Evolutionary conservation across 2,329 filamentous ascomycete genomes (phyloP).

Genomic region (Stagonosporopsis rhizophila): DNA sequence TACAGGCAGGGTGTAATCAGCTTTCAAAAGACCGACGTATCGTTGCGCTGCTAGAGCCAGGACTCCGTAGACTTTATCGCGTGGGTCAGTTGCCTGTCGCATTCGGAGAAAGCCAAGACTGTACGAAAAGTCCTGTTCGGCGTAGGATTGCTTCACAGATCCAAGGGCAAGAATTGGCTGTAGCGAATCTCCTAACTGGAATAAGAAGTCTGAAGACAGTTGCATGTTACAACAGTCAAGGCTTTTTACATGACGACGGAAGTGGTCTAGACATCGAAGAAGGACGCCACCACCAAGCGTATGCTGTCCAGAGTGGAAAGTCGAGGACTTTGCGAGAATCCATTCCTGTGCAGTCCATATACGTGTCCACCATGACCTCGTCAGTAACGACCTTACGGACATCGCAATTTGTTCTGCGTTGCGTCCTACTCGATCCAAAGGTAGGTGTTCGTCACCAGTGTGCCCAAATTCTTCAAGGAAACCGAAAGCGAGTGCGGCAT

Average conservation of each 20-base stretch:
- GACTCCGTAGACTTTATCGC: slow-evolving; percentile 10
- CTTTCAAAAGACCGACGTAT: slow-evolving; percentile 4
- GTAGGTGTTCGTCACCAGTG: background rate
- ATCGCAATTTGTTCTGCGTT: slow-evolving; percentile 5
- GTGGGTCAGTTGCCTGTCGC: slow-evolving; percentile 6
- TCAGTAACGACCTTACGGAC: slow-evolving; percentile 7
- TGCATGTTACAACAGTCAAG: slow-evolving; percentile 8
- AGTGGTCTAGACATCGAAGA: slow-evolving; percentile 2
- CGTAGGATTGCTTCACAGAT: slow-evolving; percentile 1
- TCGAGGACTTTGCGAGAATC: slow-evolving; percentile 4
- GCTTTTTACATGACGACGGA: slow-evolving; percentile 1
- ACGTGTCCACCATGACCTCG: slow-evolving; percentile 10
- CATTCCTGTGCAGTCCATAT: slow-evolving; percentile 15
- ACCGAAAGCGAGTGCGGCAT: slow-evolving; percentile 6
- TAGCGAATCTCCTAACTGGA: slow-evolving; percentile 6
- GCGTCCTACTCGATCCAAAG: background rate
- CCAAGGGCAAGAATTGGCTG: slow-evolving; percentile 6
- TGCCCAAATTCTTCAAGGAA: slow-evolving; percentile 8
- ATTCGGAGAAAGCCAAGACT: slow-evolving; percentile 8
- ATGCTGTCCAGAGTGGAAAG: slow-evolving; percentile 8
- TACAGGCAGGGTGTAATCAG: slow-evolving; percentile 1
- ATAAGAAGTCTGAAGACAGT: slow-evolving; percentile 11
- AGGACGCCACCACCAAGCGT: slow-evolving; percentile 3
- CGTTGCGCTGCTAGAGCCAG: slow-evolving; percentile 2
- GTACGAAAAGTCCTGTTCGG: slow-evolving; percentile 6